Conservation (phyloP, 345 rosid genomes). For the Erucastrum elatum region DNA sequence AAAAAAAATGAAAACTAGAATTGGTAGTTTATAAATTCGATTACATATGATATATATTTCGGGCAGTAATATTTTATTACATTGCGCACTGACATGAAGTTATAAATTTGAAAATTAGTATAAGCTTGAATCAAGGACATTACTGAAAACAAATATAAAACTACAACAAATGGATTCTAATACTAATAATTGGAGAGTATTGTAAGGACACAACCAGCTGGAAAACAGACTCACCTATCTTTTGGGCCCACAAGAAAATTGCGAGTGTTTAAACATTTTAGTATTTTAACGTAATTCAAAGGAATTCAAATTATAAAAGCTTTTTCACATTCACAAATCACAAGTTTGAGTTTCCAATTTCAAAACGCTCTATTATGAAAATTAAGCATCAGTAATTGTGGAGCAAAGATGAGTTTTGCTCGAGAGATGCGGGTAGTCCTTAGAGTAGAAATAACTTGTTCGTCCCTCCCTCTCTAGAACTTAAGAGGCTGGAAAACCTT, state of each 20-base stretch:
- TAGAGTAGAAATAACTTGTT: slow-evolving; percentile 12
- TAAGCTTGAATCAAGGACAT: neutral
- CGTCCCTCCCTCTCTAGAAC: slow-evolving; percentile 25
- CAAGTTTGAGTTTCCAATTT: neutral
- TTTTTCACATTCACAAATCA: neutral
- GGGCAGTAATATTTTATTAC: neutral
- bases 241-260: neutral
- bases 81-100: neutral
- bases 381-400: neutral
- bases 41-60: neutral
- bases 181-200: neutral
- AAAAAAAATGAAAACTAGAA: neutral
- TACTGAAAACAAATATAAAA: neutral
- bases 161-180: neutral
- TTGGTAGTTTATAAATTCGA: neutral
- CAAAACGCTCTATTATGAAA: neutral
- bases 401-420: neutral
- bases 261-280: neutral
- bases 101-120: neutral
- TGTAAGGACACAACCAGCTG: neutral
- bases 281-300: neutral
- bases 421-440: slow-evolving; percentile 19
- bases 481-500: slow-evolving; percentile 27
- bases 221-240: slow-evolving; percentile 8
- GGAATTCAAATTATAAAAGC: neutral